Evolutionary conservation across 306 rosid species (phyloP).

Genomic region (Begonia loranthoides): DNA sequence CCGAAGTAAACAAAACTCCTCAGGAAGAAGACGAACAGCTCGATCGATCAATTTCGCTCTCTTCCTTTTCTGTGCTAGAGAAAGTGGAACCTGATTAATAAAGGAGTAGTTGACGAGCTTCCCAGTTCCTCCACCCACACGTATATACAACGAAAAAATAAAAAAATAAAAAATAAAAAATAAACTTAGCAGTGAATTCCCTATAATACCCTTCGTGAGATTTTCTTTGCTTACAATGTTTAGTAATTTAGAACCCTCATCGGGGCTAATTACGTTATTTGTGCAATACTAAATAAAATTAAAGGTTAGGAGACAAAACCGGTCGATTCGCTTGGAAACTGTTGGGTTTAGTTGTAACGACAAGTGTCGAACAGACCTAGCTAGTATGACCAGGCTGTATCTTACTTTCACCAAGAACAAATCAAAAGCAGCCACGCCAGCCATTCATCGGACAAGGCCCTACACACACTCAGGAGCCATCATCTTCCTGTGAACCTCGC

Average conservation of each 20-base stretch:
- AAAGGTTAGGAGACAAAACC: not conserved
- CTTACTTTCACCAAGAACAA: not conserved
- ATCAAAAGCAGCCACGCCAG: no score
- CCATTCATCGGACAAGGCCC: no score
- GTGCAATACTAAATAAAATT: not conserved
- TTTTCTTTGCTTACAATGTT: no score
- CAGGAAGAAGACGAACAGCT: conserved; percentile 7
- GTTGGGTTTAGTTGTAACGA: not conserved
- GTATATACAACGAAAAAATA: conserved; percentile 2
- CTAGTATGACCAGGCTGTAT: not conserved
- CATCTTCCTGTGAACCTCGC: no score
- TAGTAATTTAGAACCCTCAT: no score
- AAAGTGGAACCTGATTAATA: conserved; percentile 8
- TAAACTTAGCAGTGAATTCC: no score
- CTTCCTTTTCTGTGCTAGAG: conserved; percentile 8
- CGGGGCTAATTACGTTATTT: no score
- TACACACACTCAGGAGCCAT: no score
- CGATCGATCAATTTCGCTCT: not conserved
- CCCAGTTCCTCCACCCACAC: conserved; percentile 4
- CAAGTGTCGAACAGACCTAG: not conserved
- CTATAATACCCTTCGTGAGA: no score
- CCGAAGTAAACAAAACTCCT: not conserved
- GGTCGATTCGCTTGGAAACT: not conserved
- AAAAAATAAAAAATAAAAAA: no score
- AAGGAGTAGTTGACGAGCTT: conserved; percentile 15